Conservation (phyloP, 306 rosid genomes). For the Cucumis melo region DNA sequence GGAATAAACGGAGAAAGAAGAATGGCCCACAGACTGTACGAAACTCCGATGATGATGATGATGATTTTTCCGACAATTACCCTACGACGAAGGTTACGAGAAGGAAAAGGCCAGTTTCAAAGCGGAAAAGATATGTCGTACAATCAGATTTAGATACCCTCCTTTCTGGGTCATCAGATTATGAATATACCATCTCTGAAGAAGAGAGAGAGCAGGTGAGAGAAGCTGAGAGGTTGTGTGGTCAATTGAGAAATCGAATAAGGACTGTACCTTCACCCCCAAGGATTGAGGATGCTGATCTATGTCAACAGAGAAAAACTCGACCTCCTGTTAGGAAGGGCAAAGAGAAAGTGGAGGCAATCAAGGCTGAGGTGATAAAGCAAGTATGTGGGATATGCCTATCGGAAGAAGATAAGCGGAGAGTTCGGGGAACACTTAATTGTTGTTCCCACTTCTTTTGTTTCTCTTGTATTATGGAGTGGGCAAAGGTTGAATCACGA, state of each 20-base stretch:
- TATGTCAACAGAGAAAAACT: slow-evolving; percentile 35
- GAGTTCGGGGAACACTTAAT: slow-evolving; percentile 70
- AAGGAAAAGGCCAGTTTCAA: slow-evolving; percentile 19
- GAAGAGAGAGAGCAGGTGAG: slow-evolving; percentile 94
- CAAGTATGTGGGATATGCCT: slow-evolving; percentile 91
- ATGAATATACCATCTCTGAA: slow-evolving; percentile 80
- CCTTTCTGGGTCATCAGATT: slow-evolving; percentile 48
- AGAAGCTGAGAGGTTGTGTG: slow-evolving; percentile 66
- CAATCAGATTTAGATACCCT: slow-evolving; percentile 41
- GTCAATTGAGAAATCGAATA: slow-evolving; percentile 26
- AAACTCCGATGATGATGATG: slow-evolving; percentile 18
- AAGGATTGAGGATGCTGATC: slow-evolving; percentile 21
- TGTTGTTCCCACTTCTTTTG: slow-evolving; percentile 95
- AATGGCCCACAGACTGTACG: slow-evolving; percentile 23
- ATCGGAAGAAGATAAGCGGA: slow-evolving; percentile 85
- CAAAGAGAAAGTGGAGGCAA: slow-evolving; percentile 72
- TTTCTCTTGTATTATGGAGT: slow-evolving; percentile 88
- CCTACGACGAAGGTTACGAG: slow-evolving; percentile 16
- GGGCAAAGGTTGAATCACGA: slow-evolving; percentile 97
- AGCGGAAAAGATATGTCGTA: slow-evolving; percentile 24
- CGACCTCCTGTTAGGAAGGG: slow-evolving; percentile 60
- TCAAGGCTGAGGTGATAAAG: slow-evolving; percentile 48
- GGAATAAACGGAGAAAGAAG: slow-evolving; percentile 43
- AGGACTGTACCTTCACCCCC: slow-evolving; percentile 33
- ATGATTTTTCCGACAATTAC: slow-evolving; percentile 27